Evolutionary conservation across 805 yeast species (phyloP), one percentile per base, ranked within the genome.

Genomic region (Cyberlindnera xylosilytica): DNA sequence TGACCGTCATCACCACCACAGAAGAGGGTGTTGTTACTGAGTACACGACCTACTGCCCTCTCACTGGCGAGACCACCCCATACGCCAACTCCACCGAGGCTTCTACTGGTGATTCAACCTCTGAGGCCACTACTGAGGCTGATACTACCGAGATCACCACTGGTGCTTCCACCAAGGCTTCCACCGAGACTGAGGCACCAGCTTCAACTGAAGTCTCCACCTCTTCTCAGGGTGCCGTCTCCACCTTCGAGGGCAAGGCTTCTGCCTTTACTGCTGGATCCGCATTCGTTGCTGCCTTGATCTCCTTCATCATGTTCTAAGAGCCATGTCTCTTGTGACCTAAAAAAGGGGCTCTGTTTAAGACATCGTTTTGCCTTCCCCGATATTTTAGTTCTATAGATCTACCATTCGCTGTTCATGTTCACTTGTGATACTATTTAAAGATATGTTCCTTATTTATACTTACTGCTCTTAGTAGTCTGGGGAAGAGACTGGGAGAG

Each of bases 11-110:
- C 19, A 42, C 46, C 11, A 24, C 30, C 10, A 42, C 46, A 7
- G 19, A 13, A 5, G 46, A 53, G 54, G 63, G 61, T 50, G 57
- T 52, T 34, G 57, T 61, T 42, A 63, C 68, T 36, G 54, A 53
- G 38, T 61, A 56, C 63, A 64, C 68, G 50, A 45, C 46, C 10
- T 45, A 38, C 39, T 42, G 46, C 34, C 49, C 49, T 32, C 35
- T 45, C 28, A 38, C 45, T 8, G 22, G n/a, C 16, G 27, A 22
- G 20, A 6, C 41, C 29, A 9, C 30, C 30, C 6, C 30, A n/a
- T 11, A 27, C 16, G 30, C 30, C 13, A 27, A 27, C 16, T 11
- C 30, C 13, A 27, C 30, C 16, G 32, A 29, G 32, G 8, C 32
- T 29, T 17, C 29, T 26, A 9, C 29, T 13, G 29, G 6, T 8